Evolutionary conservation across 352 stramenopile species (phyloP).

Genomic region (Lagenidium sp.): DNA sequence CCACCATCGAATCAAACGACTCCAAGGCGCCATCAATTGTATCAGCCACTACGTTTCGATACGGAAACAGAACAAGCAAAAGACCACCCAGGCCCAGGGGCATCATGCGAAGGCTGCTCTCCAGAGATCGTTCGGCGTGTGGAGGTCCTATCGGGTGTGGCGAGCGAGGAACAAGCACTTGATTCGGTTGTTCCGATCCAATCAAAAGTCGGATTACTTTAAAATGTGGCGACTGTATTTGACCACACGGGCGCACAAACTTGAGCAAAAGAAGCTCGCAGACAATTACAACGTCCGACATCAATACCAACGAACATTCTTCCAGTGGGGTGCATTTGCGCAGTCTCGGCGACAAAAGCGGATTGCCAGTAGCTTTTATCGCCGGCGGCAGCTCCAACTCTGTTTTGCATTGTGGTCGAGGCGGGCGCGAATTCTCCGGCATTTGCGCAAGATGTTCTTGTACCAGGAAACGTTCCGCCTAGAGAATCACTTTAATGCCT

Average conservation of each 20-base stretch:
- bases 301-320: not conserved
- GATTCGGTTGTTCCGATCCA: not conserved
- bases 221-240: not conserved
- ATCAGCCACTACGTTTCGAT: too few species aligned
- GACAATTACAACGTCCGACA: not conserved
- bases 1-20: too few species aligned
- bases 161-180: not conserved
- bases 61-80: too few species aligned
- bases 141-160: too few species aligned
- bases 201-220: not conserved
- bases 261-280: not conserved
- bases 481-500: conserved; percentile 33
- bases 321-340: not conserved
- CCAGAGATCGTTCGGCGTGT: too few species aligned
- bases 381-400: not conserved
- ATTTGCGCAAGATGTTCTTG: conserved; percentile 24
- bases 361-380: not conserved
- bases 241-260: not conserved
- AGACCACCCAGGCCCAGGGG: too few species aligned
- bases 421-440: conserved; percentile 15
- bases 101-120: too few species aligned
- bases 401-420: conserved; percentile 1
- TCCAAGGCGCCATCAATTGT: too few species aligned
- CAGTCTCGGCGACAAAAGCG: not conserved
- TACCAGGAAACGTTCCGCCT: conserved; percentile 24